Percentiles rank a stretch among this genome's conserved stretches.
Evolutionary conservation across 352 stramenopile species (phyloP).

Genomic region (Globisporangium rhizosaccharum): DNA sequence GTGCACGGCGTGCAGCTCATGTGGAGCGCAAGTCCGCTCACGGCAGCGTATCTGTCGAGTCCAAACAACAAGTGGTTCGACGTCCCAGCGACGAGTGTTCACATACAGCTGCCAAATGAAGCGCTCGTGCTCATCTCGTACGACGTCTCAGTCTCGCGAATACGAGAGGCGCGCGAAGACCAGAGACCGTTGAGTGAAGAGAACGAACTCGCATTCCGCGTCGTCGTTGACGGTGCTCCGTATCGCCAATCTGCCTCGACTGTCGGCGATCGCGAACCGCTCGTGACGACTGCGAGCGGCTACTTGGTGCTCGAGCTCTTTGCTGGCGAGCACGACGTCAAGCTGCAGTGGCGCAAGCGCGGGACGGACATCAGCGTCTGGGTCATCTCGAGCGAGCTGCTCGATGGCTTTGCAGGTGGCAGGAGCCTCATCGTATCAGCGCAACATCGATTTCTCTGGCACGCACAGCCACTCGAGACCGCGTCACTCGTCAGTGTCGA

Average conservation of each 20-base stretch:
- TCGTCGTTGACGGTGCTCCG: constrained; percentile 41
- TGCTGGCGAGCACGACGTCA: constrained; percentile 37
- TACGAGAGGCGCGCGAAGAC: constrained; percentile 16
- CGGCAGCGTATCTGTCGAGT: constrained; percentile 20
- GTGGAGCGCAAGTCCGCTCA: constrained; percentile 59
- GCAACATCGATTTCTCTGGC: constrained; percentile 65
- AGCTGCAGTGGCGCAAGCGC: constrained; percentile 71
- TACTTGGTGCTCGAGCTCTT: constrained; percentile 52
- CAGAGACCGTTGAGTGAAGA: constrained; percentile 9
- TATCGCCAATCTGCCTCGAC: constrained; percentile 66
- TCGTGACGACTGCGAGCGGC: constrained; percentile 48
- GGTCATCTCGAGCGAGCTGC: constrained; percentile 47
- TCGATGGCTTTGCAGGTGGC: constrained; percentile 68
- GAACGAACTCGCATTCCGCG: constrained; percentile 60
- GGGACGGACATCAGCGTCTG: constrained; percentile 43
- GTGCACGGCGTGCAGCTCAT: constrained; percentile 37
- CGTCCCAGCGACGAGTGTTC: constrained; percentile 43
- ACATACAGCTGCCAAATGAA: constrained; percentile 48
- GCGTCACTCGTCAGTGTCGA: constrained; percentile 36
- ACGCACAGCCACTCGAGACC: constrained; percentile 44
- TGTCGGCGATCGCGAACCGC: constrained; percentile 50
- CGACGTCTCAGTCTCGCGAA: constrained; percentile 54
- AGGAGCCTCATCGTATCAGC: constrained; percentile 56
- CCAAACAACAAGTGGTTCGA: constrained; percentile 46
- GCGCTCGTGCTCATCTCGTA: constrained; percentile 63